phyloP scores from a whole-genome alignment of 768 basidiomycete species.

The Rhodosporidiobolus odoratus region DNA sequence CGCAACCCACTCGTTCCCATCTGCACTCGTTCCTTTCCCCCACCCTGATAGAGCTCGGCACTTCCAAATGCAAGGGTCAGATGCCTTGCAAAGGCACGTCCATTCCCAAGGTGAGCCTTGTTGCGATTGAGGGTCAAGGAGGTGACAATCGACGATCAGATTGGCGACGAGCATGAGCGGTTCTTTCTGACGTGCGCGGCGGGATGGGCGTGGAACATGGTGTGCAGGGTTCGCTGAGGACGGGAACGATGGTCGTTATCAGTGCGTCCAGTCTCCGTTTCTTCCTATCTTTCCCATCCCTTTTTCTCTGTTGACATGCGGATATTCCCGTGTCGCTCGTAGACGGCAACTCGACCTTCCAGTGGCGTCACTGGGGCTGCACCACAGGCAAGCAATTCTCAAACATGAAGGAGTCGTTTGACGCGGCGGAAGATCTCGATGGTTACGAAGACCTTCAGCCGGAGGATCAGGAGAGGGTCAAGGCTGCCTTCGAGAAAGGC shows the following conservation, averaged over 20 bases:
- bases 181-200: slow-evolving; percentile 48
- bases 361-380: slow-evolving; percentile 82
- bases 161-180: background rate
- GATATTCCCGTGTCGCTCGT: background rate
- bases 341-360: slow-evolving; percentile 34
- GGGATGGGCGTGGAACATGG: background rate
- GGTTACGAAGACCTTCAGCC: slow-evolving; percentile 69
- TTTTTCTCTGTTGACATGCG: background rate
- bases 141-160: background rate
- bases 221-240: slow-evolving; percentile 9
- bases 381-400: slow-evolving; percentile 60
- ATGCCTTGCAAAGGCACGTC: slow-evolving; percentile 56
- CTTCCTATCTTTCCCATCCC: background rate
- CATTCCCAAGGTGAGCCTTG: slow-evolving; percentile 58
- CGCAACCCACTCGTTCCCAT: background rate
- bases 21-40: no score
- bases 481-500: slow-evolving; percentile 68
- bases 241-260: slow-evolving; percentile 10
- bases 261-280: background rate
- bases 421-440: slow-evolving; percentile 64
- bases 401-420: slow-evolving; percentile 64
- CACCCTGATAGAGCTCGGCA: slow-evolving; percentile 1
- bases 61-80: slow-evolving; percentile 16
- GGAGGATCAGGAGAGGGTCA: slow-evolving; percentile 67
- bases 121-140: background rate